Base-by-base conservation (phyloP, 2,329 filamentous ascomycete genomes). In the Epicoccum sorghinum region DNA sequence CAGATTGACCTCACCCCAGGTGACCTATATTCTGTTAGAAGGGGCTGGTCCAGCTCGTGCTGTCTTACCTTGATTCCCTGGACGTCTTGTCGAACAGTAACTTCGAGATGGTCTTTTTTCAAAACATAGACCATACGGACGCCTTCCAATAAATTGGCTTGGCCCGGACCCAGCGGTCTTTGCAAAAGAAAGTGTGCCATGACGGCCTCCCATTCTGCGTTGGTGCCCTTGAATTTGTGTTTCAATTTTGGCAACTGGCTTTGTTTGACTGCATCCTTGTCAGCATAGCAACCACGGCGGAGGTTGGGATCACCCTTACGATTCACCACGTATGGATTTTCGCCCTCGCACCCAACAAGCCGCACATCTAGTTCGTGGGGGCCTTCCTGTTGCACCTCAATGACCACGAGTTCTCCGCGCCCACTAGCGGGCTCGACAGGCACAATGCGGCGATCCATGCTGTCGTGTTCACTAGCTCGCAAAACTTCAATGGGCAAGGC, bases 291-390 rank as follows among this genome's bases (percentile, higher is more conserved):
- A 55, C 49, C 47, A 23, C 43, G 47, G 55, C 55, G 39, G 39
- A 18, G 3, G 33, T 36, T 6, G 43, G 56, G 58, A 52, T 52
- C 52, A 64, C 59, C 80, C 84, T 81, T 78, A 88, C 86, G 74
- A 57, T 80, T 80, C 51, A 79, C 73, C 37, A 80, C 77, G 73
- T 86, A 90, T 6, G 86, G 81, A 42, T 79, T 81, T 51, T 83
- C 80, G 49, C 85, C 84, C 65, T 92, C 89, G 27, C 88, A 91
- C 30, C 83, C 89, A 30, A 88, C 79, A 27, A 92, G 73, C 68
- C 85, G 86, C 41, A 90, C 72, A 71, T 91, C 87, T 27, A 91
- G 76, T 37, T 39, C 14, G 52, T 79, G 79, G 32, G 78, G 75
- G n/a, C 78, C 70, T 73, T 80, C 69, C 22, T 82, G 75, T 2